A percentile compares a stretch with the other conserved stretches of the same genome.
phyloP scores from a whole-genome alignment of 2,329 filamentous ascomycete genomes.

The Boeremia exigua region DNA sequence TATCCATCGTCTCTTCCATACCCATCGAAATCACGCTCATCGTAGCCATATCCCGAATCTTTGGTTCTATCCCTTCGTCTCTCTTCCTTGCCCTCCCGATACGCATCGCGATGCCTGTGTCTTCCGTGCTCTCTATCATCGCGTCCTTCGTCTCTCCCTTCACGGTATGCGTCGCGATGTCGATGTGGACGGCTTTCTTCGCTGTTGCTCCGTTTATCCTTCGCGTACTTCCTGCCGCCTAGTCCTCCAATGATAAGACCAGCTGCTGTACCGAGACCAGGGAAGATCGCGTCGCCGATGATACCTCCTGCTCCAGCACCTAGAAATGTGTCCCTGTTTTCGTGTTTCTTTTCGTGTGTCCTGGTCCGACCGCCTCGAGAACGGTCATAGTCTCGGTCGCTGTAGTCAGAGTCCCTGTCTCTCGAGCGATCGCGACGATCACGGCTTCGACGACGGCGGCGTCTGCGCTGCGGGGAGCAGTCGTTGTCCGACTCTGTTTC shows the following conservation, averaged over 20 bases:
- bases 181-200: conserved; percentile 17
- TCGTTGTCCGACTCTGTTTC: conserved; percentile 28
- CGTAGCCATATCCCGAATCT: conserved; percentile 51
- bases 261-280: conserved; percentile 50
- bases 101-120: conserved; percentile 44
- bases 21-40: conserved; percentile 8
- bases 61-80: conserved; percentile 16
- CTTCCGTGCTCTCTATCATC: conserved; percentile 34
- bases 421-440: conserved; percentile 22
- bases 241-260: conserved; percentile 52
- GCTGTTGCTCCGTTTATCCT: conserved; percentile 33
- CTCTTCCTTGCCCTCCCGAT: conserved; percentile 30
- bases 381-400: conserved; percentile 14
- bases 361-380: conserved; percentile 15
- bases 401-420: conserved; percentile 18
- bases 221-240: conserved; percentile 50
- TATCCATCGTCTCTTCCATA: conserved; percentile 1
- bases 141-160: conserved; percentile 26
- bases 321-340: conserved; percentile 50
- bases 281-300: conserved; percentile 54
- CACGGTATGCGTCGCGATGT: conserved; percentile 17
- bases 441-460: conserved; percentile 18
- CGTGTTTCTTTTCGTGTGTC: conserved; percentile 25
- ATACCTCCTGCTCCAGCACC: conserved; percentile 54
- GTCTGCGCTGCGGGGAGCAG: conserved; percentile 19